phyloP scores from a whole-genome alignment of 139 green algal genomes.

The Chlamydomonas asymmetrica region DNA sequence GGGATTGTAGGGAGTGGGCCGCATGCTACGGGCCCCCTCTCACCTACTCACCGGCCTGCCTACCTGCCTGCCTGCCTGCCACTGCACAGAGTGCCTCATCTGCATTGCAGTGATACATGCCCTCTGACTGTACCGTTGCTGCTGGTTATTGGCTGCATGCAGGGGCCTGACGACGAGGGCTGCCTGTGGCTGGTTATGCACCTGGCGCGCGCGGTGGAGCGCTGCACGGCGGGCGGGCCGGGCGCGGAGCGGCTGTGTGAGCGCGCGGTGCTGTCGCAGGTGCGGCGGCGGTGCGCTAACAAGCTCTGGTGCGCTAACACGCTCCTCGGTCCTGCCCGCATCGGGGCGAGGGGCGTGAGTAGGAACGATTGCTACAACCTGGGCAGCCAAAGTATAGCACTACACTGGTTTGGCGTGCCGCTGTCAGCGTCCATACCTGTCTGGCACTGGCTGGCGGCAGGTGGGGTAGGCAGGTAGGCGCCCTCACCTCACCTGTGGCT shows the following conservation, averaged over 20 bases:
- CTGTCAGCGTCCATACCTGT: too few relatives aligned
- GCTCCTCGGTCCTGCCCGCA: neutral
- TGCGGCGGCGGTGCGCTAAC: neutral
- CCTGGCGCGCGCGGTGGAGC: slow-evolving; percentile 7
- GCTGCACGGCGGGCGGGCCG: neutral
- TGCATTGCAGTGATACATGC: too few relatives aligned
- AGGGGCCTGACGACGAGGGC: slow-evolving; percentile 18
- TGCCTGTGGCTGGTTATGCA: slow-evolving; percentile 22
- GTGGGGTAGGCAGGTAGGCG: too few relatives aligned
- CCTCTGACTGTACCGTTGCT: too few relatives aligned
- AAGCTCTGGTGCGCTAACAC: too few relatives aligned
- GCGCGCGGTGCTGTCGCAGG: slow-evolving; percentile 3
- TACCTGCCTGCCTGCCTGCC: neutral
- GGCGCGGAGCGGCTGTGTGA: neutral
- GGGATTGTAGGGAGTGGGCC: neutral
- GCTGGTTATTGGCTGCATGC: slow-evolving; percentile 15
- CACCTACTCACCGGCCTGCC: neutral
- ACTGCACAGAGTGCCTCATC: slow-evolving; percentile 6
- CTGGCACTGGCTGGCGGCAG: too few relatives aligned
- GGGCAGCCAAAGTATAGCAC: too few relatives aligned
- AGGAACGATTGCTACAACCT: neutral
- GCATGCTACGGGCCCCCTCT: neutral
- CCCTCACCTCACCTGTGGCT: too few relatives aligned
- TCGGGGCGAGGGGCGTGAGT: neutral
- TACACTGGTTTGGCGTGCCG: too few relatives aligned